Conservation (phyloP, 106 monocot genomes). For the Phalaenopsis aphrodite region DNA sequence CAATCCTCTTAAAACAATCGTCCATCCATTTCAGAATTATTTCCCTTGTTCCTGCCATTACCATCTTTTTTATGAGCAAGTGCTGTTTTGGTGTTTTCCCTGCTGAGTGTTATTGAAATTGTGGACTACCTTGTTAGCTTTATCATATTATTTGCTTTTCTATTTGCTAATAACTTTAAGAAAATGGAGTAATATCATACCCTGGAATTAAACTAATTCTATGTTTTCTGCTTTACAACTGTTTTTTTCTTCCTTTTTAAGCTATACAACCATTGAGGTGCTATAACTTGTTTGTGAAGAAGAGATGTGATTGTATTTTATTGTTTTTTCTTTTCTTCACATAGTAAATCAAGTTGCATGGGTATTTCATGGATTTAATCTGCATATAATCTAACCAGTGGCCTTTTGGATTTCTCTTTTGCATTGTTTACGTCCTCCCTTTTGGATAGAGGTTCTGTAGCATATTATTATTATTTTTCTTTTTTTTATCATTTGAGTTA, state of each 20-base stretch:
- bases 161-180: neutral
- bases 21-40: neutral
- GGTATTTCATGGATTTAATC: neutral
- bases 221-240: neutral
- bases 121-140: neutral
- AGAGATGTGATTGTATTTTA: neutral
- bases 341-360: neutral
- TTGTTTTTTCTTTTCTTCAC: neutral
- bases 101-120: neutral
- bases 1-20: neutral
- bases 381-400: neutral
- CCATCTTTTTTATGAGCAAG: neutral
- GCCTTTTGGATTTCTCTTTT: neutral
- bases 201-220: neutral
- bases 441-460: neutral
- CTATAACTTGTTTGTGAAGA: neutral
- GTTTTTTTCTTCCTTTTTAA: neutral
- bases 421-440: neutral
- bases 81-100: neutral
- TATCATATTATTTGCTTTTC: neutral
- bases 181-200: neutral
- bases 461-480: neutral
- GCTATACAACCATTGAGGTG: neutral
- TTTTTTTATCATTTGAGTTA: neutral
- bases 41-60: neutral